phyloP scores from a whole-genome alignment of 805 yeast genomes.

The Cyberlindnera subsufficiens region DNA sequence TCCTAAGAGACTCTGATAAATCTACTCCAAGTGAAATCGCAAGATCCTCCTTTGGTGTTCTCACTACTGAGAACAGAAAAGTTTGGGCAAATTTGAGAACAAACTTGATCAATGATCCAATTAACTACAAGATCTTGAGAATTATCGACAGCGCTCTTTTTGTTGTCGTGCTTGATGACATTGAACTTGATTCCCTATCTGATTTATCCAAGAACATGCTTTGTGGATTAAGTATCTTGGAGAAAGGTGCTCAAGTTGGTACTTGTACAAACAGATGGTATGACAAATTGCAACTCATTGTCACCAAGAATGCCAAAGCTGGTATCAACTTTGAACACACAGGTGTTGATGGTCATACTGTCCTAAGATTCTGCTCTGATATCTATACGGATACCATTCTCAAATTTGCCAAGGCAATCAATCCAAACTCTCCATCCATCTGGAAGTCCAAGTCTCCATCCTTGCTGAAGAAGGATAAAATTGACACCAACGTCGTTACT shows the following conservation, averaged over 20 bases:
- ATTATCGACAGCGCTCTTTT: constrained; percentile 80
- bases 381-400: constrained; percentile 87
- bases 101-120: constrained; percentile 38
- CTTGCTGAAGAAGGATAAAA: constrained; percentile 34
- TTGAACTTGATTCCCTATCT: constrained; percentile 50
- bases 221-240: constrained; percentile 76
- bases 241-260: constrained; percentile 86
- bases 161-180: constrained; percentile 77
- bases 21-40: constrained; percentile 57
- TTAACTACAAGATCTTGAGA: constrained; percentile 64
- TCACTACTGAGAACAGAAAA: constrained; percentile 85
- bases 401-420: constrained; percentile 79
- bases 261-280: constrained; percentile 95
- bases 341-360: constrained; percentile 95
- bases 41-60: constrained; percentile 80
- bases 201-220: constrained; percentile 79
- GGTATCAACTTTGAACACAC: constrained; percentile 94
- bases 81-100: constrained; percentile 78
- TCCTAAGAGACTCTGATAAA: constrained; percentile 61
- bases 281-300: constrained; percentile 82
- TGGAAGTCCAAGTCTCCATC: constrained; percentile 55
- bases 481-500: constrained; percentile 46
- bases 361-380: constrained; percentile 79
- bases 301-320: constrained; percentile 84
- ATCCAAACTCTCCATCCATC: constrained; percentile 60